These are phyloP conservation scores for Mrakia frigida DNA, from an alignment of 768 basidiomycete genomes.

Conservation along the genomic window DNA sequence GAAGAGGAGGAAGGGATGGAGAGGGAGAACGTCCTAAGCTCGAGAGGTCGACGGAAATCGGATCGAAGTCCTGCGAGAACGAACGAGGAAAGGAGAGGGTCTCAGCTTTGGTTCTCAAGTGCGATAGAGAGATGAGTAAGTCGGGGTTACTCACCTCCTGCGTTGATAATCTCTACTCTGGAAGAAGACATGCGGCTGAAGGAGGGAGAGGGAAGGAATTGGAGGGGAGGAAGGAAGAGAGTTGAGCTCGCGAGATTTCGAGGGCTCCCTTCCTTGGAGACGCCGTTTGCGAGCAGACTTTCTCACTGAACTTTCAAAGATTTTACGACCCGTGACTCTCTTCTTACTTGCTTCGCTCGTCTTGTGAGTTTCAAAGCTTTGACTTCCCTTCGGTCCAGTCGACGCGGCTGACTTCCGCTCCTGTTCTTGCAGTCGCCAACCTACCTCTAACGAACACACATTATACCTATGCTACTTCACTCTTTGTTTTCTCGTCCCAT, in stretches of 20 bases:
- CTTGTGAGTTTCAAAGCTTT: no score
- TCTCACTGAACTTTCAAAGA: no score
- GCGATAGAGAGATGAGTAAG: neutral
- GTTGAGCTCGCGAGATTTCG: conserved; percentile 7
- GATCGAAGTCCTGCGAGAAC: conserved; percentile 58
- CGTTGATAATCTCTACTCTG: conserved; percentile 70
- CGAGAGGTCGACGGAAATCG: conserved; percentile 87
- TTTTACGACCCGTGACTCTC: no score
- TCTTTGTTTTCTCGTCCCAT: no score
- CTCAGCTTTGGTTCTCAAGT: conserved; percentile 28
- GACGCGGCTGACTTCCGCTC: no score
- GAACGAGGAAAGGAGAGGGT: conserved; percentile 20
- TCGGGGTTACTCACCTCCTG: conserved; percentile 53
- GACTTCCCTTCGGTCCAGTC: no score
- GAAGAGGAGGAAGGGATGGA: conserved; percentile 52
- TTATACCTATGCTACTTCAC: no score
- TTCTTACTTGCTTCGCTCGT: no score
- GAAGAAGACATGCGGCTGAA: conserved; percentile 39
- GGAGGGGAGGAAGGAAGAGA: neutral
- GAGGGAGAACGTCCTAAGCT: conserved; percentile 75
- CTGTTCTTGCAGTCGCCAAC: no score
- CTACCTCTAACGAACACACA: no score
- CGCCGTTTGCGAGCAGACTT: no score
- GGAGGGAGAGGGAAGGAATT: neutral
- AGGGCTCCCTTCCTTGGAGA: no score